phyloP scores from a whole-genome alignment of 768 basidiomycete genomes.

The Boletus reticulatus region DNA sequence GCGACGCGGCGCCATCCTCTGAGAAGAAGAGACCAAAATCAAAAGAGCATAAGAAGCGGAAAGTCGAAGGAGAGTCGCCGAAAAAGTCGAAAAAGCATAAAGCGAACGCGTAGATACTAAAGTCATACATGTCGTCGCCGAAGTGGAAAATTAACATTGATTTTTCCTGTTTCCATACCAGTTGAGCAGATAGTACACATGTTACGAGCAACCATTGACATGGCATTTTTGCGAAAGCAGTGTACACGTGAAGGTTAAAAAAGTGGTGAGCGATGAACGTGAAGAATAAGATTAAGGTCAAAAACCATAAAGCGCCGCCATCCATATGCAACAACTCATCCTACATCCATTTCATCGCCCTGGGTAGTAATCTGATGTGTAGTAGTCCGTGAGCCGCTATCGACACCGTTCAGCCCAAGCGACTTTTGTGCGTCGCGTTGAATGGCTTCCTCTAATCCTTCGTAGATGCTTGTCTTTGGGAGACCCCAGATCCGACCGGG shows the following conservation, averaged over 20 bases:
- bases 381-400: slow-evolving; percentile 29
- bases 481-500: slow-evolving; percentile 79
- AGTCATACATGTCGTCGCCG: too few species aligned
- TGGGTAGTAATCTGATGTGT: slow-evolving; percentile 43
- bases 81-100: slow-evolving; percentile 52
- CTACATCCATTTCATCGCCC: slow-evolving; percentile 68
- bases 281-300: slow-evolving; percentile 26
- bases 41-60: slow-evolving; percentile 42
- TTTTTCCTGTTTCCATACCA: slow-evolving; percentile 4
- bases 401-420: slow-evolving; percentile 19
- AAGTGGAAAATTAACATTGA: too few species aligned
- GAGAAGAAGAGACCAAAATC: slow-evolving; percentile 7
- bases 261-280: slow-evolving; percentile 26
- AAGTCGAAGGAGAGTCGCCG: slow-evolving; percentile 43
- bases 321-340: slow-evolving; percentile 33
- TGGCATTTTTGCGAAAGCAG: slow-evolving; percentile 12
- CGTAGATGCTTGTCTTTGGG: slow-evolving; percentile 71
- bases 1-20: background rate
- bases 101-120: slow-evolving; percentile 17
- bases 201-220: slow-evolving; percentile 21
- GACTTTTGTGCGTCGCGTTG: slow-evolving; percentile 33
- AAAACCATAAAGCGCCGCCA: background rate
- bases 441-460: slow-evolving; percentile 69
- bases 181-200: slow-evolving; percentile 16
- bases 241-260: slow-evolving; percentile 19